A percentile compares a stretch with the other conserved stretches of the same genome.
Conservation (phyloP, 345 rosid genomes). For the Pistacia integerrima region DNA sequence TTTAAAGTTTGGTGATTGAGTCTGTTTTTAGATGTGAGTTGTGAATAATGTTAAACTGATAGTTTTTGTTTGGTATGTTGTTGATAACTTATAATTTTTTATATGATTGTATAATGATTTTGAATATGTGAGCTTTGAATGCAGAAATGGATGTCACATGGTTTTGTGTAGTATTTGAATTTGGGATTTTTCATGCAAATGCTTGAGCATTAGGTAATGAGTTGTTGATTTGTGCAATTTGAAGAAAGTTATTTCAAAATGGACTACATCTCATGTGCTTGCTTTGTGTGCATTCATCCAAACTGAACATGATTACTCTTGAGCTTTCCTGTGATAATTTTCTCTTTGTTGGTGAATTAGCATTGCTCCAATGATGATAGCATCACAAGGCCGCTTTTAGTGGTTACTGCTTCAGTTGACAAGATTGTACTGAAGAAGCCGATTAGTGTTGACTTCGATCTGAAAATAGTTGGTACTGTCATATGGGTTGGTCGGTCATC, state of each 20-base stretch:
- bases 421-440: conserved; percentile 79
- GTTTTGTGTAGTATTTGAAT: background rate
- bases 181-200: background rate
- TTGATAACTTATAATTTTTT: background rate
- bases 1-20: conserved; percentile 5
- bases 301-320: background rate
- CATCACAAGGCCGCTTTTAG: conserved; percentile 78
- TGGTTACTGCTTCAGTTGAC: conserved; percentile 91
- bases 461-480: conserved; percentile 72
- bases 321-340: background rate
- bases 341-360: conserved; percentile 39
- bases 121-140: background rate
- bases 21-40: conserved; percentile 7
- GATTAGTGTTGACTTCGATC: conserved; percentile 62
- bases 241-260: background rate
- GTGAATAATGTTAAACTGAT: background rate
- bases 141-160: background rate
- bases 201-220: background rate
- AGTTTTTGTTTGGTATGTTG: background rate
- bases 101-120: background rate
- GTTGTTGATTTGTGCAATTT: conserved; percentile 4
- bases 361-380: conserved; percentile 77
- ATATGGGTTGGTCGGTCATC: conserved; percentile 91
- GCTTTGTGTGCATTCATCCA: background rate
- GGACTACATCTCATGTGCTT: background rate